A percentile compares a stretch with the other conserved stretches of the same genome.
Evolutionary conservation across 2,329 filamentous ascomycete species (phyloP).

Genomic region (Diplocarpon mali): DNA sequence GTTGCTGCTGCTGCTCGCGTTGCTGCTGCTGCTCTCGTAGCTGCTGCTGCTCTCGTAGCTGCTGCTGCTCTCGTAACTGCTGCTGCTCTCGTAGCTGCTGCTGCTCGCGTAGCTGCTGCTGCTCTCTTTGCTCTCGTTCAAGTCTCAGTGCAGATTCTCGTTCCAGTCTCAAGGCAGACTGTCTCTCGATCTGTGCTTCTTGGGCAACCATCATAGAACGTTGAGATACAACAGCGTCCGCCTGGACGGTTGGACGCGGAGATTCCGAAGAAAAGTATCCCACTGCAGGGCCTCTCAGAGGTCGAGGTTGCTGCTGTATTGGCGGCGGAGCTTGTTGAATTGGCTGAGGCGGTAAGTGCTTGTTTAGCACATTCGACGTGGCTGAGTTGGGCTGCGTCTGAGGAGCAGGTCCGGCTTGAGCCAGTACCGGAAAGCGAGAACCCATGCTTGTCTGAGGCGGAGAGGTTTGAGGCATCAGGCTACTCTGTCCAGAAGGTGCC

Average conservation of each 20-base stretch:
- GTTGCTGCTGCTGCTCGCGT: constrained; percentile 11
- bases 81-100: constrained; percentile 10
- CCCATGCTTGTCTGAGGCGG: constrained; percentile 20
- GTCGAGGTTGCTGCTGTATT: constrained; percentile 14
- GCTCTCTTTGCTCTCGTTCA: constrained; percentile 14
- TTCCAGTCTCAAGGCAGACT: constrained; percentile 22
- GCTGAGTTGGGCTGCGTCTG: constrained; percentile 19
- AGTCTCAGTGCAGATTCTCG: constrained; percentile 13
- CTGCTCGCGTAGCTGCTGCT: constrained; percentile 15
- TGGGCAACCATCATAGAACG: constrained; percentile 22
- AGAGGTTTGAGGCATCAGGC: constrained; percentile 19
- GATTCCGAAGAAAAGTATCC: constrained; percentile 23
- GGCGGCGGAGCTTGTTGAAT: constrained; percentile 14
- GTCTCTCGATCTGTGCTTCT: constrained; percentile 24
- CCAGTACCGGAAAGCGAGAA: constrained; percentile 24
- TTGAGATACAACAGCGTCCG: constrained; percentile 17
- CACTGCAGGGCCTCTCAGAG: constrained; percentile 21
- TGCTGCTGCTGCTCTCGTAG: constrained; percentile 5
- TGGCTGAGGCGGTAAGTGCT: constrained; percentile 20
- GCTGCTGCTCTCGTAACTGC: constrained; percentile 3
- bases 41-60: constrained; percentile 5
- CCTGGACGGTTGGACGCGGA: constrained; percentile 19
- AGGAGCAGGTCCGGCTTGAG: constrained; percentile 25
- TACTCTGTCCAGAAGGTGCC: constrained; percentile 12
- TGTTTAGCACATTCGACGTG: constrained; percentile 18